Evolutionary conservation across 768 basidiomycete genomes (phyloP).

Genomic region (Tulasnella sp.): DNA sequence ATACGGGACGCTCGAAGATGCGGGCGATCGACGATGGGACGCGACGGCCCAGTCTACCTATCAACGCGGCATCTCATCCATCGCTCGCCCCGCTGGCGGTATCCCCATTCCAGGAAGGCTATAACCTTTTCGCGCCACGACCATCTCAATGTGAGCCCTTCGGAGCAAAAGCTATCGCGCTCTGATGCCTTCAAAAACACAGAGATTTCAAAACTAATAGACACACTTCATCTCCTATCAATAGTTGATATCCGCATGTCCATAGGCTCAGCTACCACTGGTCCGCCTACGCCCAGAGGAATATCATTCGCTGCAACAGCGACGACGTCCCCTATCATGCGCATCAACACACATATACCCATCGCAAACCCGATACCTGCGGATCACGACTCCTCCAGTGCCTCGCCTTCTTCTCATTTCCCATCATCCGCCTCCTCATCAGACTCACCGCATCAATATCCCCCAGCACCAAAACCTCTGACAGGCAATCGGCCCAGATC

Average conservation of each 20-base stretch:
- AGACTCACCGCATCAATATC: neutral
- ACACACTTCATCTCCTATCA: neutral
- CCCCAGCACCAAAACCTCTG: neutral
- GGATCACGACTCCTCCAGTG: neutral
- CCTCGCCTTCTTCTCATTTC: neutral
- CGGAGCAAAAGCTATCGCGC: neutral
- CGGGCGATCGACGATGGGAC: slow-evolving; percentile 35
- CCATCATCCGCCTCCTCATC: neutral
- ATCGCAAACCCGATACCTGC: neutral
- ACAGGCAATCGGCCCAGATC: slow-evolving; percentile 5
- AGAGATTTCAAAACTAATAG: neutral
- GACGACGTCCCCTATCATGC: neutral
- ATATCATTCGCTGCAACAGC: neutral
- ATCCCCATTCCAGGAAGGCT: neutral
- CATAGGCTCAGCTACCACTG: neutral
- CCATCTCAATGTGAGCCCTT: too few species aligned
- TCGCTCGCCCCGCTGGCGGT: neutral
- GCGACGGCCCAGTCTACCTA: slow-evolving; percentile 33
- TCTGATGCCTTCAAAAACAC: neutral
- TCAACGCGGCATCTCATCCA: slow-evolving; percentile 22
- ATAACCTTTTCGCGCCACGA: neutral
- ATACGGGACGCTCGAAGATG: slow-evolving; percentile 31
- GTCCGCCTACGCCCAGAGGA: slow-evolving; percentile 11
- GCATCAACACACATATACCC: neutral
- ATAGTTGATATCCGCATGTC: neutral